These are phyloP conservation scores for Scopulariopsis brevicaulis DNA, from an alignment of 2,329 filamentous ascomycete genomes.

Conservation along the genomic window DNA sequence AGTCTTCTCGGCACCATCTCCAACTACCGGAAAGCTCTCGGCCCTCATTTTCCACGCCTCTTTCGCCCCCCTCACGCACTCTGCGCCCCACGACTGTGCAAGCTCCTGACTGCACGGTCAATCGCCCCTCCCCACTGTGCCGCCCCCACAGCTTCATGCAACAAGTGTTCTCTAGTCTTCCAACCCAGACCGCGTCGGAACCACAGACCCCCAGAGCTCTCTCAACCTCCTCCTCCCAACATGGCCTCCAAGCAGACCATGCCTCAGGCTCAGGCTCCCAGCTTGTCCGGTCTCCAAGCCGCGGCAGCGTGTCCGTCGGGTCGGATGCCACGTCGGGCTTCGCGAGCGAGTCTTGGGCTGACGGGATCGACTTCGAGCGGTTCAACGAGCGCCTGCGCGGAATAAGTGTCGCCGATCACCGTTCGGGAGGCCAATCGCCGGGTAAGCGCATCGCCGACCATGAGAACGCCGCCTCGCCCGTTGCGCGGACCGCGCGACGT, in stretches of 20 bases:
- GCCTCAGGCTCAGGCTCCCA: conserved; percentile 3
- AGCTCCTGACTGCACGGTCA: conserved; percentile 1
- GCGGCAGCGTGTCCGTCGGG: neutral
- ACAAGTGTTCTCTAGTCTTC: conserved; percentile 2
- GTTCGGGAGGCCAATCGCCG: conserved; percentile 18
- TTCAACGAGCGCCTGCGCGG: conserved; percentile 39
- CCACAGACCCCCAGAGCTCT: neutral
- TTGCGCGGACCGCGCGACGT: conserved; percentile 26
- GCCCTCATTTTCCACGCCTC: neutral
- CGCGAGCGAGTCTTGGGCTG: neutral
- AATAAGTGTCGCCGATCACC: conserved; percentile 30
- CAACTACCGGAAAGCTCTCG: neutral
- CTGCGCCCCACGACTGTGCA: conserved; percentile 1
- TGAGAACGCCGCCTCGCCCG: conserved; percentile 44
- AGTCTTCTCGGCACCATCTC: neutral
- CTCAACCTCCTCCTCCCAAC: conserved; percentile 1
- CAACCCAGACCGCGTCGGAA: neutral
- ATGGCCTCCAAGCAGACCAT: conserved; percentile 4
- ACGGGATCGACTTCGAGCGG: conserved; percentile 13
- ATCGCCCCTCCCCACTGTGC: neutral
- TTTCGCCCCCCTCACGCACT: neutral
- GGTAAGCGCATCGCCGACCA: conserved; percentile 49
- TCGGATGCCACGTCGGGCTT: conserved; percentile 3
- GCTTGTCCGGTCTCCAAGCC: neutral
- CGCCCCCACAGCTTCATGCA: conserved; percentile 4